phyloP scores from a whole-genome alignment of 2,329 filamentous ascomycete species.

The Penicillium psychrosexuale region DNA sequence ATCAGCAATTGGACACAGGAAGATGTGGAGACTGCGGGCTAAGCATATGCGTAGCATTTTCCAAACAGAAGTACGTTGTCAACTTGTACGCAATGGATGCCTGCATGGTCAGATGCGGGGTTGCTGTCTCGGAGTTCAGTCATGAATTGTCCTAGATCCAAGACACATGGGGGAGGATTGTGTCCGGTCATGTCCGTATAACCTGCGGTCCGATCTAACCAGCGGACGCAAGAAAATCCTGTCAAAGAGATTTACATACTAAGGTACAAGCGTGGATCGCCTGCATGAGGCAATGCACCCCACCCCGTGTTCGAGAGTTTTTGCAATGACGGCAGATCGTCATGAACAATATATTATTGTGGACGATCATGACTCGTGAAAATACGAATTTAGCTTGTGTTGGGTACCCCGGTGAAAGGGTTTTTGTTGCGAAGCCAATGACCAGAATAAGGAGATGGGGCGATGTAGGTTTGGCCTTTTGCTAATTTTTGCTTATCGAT shows the following conservation, averaged over 20 bases:
- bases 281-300: slow-evolving; percentile 5
- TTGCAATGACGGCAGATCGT: not conserved
- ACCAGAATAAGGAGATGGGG: not conserved
- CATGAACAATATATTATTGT: not conserved
- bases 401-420: not conserved
- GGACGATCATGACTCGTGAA: not conserved
- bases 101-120: not conserved
- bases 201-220: not conserved
- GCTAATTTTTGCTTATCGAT: slow-evolving; percentile 13
- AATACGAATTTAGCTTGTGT: slow-evolving; percentile 3
- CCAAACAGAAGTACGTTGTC: not conserved
- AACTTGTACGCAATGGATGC: not conserved
- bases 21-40: slow-evolving; percentile 2
- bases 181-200: not conserved
- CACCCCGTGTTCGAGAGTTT: slow-evolving; percentile 2
- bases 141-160: not conserved
- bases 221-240: not conserved
- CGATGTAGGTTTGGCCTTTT: not conserved
- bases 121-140: not conserved
- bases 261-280: slow-evolving; percentile 2
- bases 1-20: not conserved
- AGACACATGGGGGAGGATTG: not conserved
- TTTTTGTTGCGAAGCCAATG: not conserved
- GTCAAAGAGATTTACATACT: not conserved
- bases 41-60: not conserved